These are phyloP conservation scores for Tylopilus felleus DNA, from an alignment of 768 basidiomycete species.

Conservation along the genomic window DNA sequence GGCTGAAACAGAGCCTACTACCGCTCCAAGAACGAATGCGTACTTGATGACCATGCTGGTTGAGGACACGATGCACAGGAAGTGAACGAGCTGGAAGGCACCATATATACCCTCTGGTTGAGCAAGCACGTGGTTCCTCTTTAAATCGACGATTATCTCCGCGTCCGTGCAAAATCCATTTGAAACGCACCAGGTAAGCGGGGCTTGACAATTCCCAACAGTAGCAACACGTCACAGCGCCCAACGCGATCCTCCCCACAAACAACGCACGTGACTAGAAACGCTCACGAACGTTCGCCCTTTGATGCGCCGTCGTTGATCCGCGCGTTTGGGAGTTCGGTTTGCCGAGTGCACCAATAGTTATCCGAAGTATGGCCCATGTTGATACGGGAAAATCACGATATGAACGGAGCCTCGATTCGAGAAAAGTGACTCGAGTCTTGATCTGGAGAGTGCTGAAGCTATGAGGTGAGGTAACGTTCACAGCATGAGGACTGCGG, in stretches of 20 bases:
- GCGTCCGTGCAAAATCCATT: neutral
- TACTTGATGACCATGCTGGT: constrained; percentile 16
- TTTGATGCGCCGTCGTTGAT: too few species aligned
- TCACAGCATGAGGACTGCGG: too few species aligned
- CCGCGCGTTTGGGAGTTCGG: too few species aligned
- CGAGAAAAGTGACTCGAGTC: too few species aligned
- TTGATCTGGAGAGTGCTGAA: too few species aligned
- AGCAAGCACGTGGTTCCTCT: constrained; percentile 7
- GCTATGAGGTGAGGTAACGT: too few species aligned
- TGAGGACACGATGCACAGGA: neutral
- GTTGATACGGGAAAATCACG: too few species aligned
- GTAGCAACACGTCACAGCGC: neutral
- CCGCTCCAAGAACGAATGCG: constrained; percentile 13
- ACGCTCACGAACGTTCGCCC: neutral
- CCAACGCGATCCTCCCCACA: too few species aligned
- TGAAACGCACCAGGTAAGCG: neutral
- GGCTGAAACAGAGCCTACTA: constrained; percentile 20
- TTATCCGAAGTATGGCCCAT: too few species aligned
- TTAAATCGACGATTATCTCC: too few species aligned
- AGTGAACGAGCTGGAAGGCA: neutral
- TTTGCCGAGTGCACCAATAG: too few species aligned
- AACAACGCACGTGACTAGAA: neutral
- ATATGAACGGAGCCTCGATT: too few species aligned
- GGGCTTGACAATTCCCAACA: neutral
- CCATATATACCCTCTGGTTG: constrained; percentile 10